Evolutionary conservation across 495 filamentous ascomycete species (phyloP).

Genomic region (Trichoderma virens): DNA sequence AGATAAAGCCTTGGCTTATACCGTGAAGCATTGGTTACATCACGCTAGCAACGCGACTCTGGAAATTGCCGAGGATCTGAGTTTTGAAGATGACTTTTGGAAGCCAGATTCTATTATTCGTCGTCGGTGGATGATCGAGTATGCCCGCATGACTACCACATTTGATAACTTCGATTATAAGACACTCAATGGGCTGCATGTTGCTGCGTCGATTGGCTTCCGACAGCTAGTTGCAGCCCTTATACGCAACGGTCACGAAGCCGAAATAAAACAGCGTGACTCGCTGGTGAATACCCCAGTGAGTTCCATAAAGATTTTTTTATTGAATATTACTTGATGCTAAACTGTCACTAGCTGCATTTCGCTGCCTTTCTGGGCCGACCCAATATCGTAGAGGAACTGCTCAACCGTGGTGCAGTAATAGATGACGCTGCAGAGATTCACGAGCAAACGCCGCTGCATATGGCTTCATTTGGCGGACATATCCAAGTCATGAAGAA

Average conservation of each 20-base stretch:
- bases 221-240: slow-evolving; percentile 13
- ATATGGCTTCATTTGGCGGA: slow-evolving; percentile 29
- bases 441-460: slow-evolving; percentile 23
- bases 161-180: slow-evolving; percentile 18
- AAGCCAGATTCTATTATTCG: slow-evolving; percentile 22
- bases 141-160: slow-evolving; percentile 18
- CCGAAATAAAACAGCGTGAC: slow-evolving; percentile 20
- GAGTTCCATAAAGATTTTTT: too few species aligned
- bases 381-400: slow-evolving; percentile 25
- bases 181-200: slow-evolving; percentile 22
- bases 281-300: not conserved
- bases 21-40: slow-evolving; percentile 31
- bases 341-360: slow-evolving; percentile 17
- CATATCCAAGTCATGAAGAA: slow-evolving; percentile 28
- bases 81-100: slow-evolving; percentile 28
- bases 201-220: slow-evolving; percentile 22
- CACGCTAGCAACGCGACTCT: slow-evolving; percentile 30
- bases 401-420: slow-evolving; percentile 23
- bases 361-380: slow-evolving; percentile 27
- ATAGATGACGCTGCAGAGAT: slow-evolving; percentile 25
- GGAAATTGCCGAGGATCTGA: slow-evolving; percentile 29
- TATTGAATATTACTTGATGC: not conserved
- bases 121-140: slow-evolving; percentile 28
- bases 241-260: slow-evolving; percentile 22
- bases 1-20: slow-evolving; percentile 18